Base-by-base conservation (phyloP, 1,284 basidiomycete genomes). In the Pseudozyma thailandica region DNA sequence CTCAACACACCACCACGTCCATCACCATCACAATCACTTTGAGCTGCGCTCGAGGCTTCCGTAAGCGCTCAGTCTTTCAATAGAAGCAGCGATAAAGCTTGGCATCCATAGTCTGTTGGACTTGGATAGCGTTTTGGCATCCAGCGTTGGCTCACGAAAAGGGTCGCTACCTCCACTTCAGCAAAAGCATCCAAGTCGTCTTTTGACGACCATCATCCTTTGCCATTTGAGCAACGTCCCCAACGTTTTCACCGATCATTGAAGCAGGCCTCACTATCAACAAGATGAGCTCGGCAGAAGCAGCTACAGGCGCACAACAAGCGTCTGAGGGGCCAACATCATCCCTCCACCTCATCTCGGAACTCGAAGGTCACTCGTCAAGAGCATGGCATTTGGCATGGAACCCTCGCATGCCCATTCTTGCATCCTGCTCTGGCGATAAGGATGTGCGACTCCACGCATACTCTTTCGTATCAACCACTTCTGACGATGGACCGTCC, bases 381-480 rank as follows among this genome's bases (percentile, higher is more conserved):
- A 18, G 69, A 7, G 80, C 78, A 18, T 98, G 95, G 95, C 86
- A 89, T 61, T 86, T 93, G 27, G 89, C 93, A 7, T 98, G 94
- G 93, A 98, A 97, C 81, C 92, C 94, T 0, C 85, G 86, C 6
- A 88, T 90, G 63, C 88, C 91, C 0, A 82, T 95, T 15, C 86
- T 98, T 15, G 94, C 95, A 0, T 93, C 93, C 6, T 98, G 94
- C 83, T 97, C 94, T 3, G 90, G 92, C 8, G 95, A 98, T 84
- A 95, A 93, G 84, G 89, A 92, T 3, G 91, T 98, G 57, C 87
- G 93, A 39, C 84, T 98, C 55, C 95, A 92, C 82, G 86, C 86
- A 25, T 97, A 94, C 84, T 84, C 84, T 25, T 76, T 83, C 18
- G 46, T 64, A 9, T 58, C 46, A 56, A 57, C 53, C 15, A 51